Base-by-base conservation (phyloP, 345 rosid genomes). In the Dipteronia sinensis region DNA sequence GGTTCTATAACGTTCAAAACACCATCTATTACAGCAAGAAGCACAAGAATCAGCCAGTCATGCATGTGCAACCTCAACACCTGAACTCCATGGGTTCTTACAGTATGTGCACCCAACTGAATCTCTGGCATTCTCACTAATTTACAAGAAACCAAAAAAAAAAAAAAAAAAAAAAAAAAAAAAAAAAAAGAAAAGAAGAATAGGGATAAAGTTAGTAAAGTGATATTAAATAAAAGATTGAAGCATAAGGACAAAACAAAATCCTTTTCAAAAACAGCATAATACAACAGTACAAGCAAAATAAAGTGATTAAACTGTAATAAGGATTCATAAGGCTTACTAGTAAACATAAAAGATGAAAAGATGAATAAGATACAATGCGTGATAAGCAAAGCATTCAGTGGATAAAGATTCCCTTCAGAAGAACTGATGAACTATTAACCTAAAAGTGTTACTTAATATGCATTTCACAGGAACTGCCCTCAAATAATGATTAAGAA, bases 41-140 rank as follows among this genome's bases (percentile, higher is more conserved):
- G 87, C 20, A 91, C 3, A 73, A 95, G 96, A 87, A 93, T 92
- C 74, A 93, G 80, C 98, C 98, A 95, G 81, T 93, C 99, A 85
- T 92, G 91, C 94, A 84, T 86, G 82, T 95, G 98, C 27, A 76
- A 72, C 87, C 90, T 88, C 29, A 95, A 92, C 62, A 93, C 89
- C 71, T 82, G 81, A 75, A 80, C 76, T 83, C 97, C 98, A 89
- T 93, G 97, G 67, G 95, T 90, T 77, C 89, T 83, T 74, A 93
- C 56, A 5, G 97, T 91, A 68, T 91, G 97, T 62, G 85, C 67
- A 42, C 97, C 97, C 83, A 91, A 80, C 72, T 88, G 92, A 75
- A 93, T 88, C 53, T 92, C 95, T 1, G 97, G 97, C 97, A 91
- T 93, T 71, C 81, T 81, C 53, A 67, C 84, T 78, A 80, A 67